Conservation (phyloP, 495 filamentous ascomycete genomes). For the Delitschia confertaspora region DNA sequence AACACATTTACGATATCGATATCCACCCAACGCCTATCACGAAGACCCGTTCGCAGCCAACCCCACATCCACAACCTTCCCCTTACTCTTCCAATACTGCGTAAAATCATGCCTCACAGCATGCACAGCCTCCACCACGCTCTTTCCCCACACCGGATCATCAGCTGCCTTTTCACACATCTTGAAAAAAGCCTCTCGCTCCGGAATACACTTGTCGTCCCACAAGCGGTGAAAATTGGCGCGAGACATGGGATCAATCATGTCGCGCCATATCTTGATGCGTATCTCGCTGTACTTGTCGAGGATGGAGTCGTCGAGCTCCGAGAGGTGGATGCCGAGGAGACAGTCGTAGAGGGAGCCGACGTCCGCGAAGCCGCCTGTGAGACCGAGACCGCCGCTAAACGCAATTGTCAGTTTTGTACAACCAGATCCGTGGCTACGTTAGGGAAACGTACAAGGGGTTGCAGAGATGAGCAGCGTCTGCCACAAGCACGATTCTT, state of each 20-base stretch:
- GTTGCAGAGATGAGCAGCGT: slow-evolving; percentile 53
- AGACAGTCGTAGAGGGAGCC: slow-evolving; percentile 51
- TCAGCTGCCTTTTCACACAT: slow-evolving; percentile 21
- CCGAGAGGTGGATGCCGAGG: slow-evolving; percentile 46
- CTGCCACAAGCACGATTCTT: slow-evolving; percentile 48
- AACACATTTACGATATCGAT: no score
- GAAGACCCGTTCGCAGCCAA: no score
- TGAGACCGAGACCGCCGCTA: slow-evolving; percentile 51
- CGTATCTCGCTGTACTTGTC: slow-evolving; percentile 50
- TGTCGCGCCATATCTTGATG: slow-evolving; percentile 45
- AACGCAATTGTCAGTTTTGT: not conserved
- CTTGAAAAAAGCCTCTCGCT: slow-evolving; percentile 19
- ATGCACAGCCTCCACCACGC: slow-evolving; percentile 11
- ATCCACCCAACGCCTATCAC: no score
- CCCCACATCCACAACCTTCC: not conserved
- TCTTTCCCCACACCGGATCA: slow-evolving; percentile 17
- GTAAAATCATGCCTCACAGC: slow-evolving; percentile 23
- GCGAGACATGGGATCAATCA: slow-evolving; percentile 49
- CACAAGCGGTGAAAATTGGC: slow-evolving; percentile 37
- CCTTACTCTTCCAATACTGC: slow-evolving; percentile 21
- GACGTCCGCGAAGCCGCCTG: slow-evolving; percentile 53
- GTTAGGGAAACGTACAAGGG: slow-evolving; percentile 35
- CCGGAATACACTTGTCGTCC: slow-evolving; percentile 9
- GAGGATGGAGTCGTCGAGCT: slow-evolving; percentile 48
- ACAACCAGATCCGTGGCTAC: not conserved